Evolutionary conservation across 768 basidiomycete species (phyloP), one percentile per base, ranked within the genome.

Genomic region (Coprinopsis cinerea): DNA sequence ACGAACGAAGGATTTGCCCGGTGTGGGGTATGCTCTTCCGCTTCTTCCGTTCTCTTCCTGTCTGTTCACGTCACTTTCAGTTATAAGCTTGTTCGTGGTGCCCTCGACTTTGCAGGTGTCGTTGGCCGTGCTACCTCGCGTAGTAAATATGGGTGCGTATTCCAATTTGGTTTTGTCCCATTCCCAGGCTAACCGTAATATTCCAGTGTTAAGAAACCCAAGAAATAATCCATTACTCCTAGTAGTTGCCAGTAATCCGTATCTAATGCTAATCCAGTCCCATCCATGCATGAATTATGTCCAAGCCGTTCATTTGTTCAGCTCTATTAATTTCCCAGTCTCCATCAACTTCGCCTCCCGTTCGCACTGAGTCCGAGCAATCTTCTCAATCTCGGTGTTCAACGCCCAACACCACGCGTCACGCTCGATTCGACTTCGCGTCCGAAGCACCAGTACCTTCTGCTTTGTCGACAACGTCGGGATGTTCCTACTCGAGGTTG

Each of bases 401-500:
- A 98, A 67, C 0, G 90, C 91, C 87, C 89, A 96, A 57, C 92
- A 92, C 94, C 94, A 97, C 24, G 85, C 76, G 64, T 98, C 93
- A 24, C 94, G 73, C 65, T 98, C 95, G 30, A 97, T 71, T 67
- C 83, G 82, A 60, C 82, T 92, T 61, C 92, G 74, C 45, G 86
- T 82, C 53, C 82, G 77, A 57, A 87, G 85, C 1, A 92, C 75
- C 14, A 77, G 57, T 48, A 82, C 57, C 62, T 84, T 83, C 52
- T 79, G 69, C 57, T 81, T 82, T 52, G 70, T 73, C 39, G 74
- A 81, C 47, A 83, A 66, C 22, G 68, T 61, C 26, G 78, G 89
- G 27, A 82, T 56, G 7, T 53, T 49, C 48, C 65, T 63, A 20
- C 60, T 47, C 46, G 61, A 43, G 24, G 66, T 58, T 30, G 66